Base-by-base conservation (phyloP, 2,329 filamentous ascomycete genomes). In the Trichophyton rubrum region DNA sequence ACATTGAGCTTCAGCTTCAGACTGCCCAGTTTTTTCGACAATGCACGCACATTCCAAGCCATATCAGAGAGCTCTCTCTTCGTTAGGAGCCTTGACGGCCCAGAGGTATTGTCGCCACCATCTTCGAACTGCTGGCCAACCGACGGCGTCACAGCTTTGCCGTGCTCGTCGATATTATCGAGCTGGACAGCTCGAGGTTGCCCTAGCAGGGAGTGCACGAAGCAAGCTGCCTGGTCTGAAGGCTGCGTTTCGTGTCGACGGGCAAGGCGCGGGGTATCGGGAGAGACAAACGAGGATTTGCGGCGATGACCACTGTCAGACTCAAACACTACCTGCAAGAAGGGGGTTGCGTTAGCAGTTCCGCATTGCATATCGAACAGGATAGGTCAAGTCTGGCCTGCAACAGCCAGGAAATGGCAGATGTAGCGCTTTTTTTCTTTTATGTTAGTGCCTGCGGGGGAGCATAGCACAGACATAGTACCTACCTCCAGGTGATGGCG, bases 21-120 rank as follows among this genome's bases (percentile, higher is more conserved):
- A 72, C 85, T 90, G 58, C 89, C 88, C 62, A 97, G 76, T 62
- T 89, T 87, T 69, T 95, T 88, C 33, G 89, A 92, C 62, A 99
- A 78, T 73, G 96, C 90, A 56, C 93, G 82, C 61, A 97, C 93
- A 27, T 92, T 91, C 84, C 92, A 91, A 0, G 92, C 91, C 92
- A 99, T 97, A 68, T 97, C 93, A 13, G 88, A 90, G 47, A 99
- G 80, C 73, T 99, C 90, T 72, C 89, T 90, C 77, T 97, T 97
- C 1, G 91, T 96, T 66, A 97, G 79, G 57, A 96, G 82, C n/a
- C 92, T 82, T 62, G 83, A 85, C 61, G 85, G 78, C 17, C 79
- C 76, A 27, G 79, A 71, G n/a, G 71, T 68, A 17, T 56, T 38
- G n/a, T 35, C 30, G 35, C 22, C 58, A 56, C 27, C 49, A n/a